These are phyloP conservation scores for Niveomyces coronatus DNA, from an alignment of 2,329 filamentous ascomycete genomes.

Conservation along the genomic window DNA sequence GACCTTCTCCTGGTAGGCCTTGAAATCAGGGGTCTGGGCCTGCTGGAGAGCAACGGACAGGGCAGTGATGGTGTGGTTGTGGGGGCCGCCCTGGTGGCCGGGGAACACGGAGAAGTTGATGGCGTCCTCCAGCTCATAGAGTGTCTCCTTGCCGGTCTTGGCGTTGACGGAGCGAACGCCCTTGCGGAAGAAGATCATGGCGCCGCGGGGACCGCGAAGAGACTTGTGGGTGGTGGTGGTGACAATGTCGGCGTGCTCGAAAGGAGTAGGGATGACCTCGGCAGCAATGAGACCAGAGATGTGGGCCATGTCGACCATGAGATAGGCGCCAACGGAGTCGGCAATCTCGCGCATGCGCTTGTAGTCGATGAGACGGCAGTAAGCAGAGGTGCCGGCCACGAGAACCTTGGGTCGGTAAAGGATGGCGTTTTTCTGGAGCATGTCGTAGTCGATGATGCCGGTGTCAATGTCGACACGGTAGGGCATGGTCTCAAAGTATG, in stretches of 20 bases:
- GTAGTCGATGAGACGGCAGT: constrained; percentile 97
- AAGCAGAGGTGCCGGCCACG: constrained; percentile 92
- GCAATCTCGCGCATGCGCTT: constrained; percentile 92
- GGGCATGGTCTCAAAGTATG: constrained; percentile 98
- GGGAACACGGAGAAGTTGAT: constrained; percentile 99
- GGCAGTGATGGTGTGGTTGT: constrained; percentile 99
- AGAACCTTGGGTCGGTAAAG: constrained; percentile 95
- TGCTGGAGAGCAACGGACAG: constrained; percentile 92
- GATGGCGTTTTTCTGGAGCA: constrained; percentile 77
- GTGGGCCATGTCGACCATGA: constrained; percentile 96
- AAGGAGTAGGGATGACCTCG: constrained; percentile 86
- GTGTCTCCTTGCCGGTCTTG: constrained; percentile 80
- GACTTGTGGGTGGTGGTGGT: constrained; percentile 99
- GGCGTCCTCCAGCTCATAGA: constrained; percentile 88
- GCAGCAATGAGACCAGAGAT: constrained; percentile 94
- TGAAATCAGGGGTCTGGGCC: constrained; percentile 82
- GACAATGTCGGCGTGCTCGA: constrained; percentile 87
- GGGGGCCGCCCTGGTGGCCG: constrained; percentile 93
- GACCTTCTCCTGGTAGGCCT: constrained; percentile 86
- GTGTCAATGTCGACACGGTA: constrained; percentile 86
- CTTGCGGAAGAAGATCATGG: constrained; percentile 99
- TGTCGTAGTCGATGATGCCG: constrained; percentile 94
- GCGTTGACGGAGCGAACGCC: constrained; percentile 81
- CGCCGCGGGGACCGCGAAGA: constrained; percentile 89
- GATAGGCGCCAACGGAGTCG: constrained; percentile 85